phyloP scores from a whole-genome alignment of 495 filamentous ascomycete genomes.

The Hypoxylon crocopeplum region DNA sequence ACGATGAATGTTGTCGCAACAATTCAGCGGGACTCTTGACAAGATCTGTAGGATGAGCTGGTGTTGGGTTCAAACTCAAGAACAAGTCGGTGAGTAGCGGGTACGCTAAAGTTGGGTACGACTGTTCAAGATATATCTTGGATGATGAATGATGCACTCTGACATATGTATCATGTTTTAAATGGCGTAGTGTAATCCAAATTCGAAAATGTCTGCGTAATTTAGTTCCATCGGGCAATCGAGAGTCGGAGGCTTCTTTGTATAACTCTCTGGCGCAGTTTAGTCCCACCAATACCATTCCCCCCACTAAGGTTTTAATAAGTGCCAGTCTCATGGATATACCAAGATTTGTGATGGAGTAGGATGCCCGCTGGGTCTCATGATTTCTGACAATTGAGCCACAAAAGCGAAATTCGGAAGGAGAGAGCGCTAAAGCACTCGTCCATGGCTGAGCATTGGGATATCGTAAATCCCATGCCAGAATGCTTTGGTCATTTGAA shows the following conservation, averaged over 20 bases:
- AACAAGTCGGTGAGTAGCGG: background rate
- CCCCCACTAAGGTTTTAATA: background rate
- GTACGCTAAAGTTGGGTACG: background rate
- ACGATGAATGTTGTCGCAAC: background rate
- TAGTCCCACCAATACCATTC: slow-evolving; percentile 14
- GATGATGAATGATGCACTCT: slow-evolving; percentile 6
- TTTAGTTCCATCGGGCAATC: background rate
- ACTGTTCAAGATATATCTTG: slow-evolving; percentile 1
- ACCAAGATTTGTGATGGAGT: slow-evolving; percentile 35
- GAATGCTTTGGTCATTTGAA: slow-evolving; percentile 40
- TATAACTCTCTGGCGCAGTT: slow-evolving; percentile 26
- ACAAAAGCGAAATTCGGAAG: slow-evolving; percentile 25
- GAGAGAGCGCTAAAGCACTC: slow-evolving; percentile 24
- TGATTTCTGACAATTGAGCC: slow-evolving; percentile 23
- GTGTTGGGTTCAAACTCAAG: background rate
- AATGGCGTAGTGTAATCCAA: slow-evolving; percentile 2
- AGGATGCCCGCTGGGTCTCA: background rate
- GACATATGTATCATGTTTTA: background rate
- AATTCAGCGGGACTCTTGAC: background rate
- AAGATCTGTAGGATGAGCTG: background rate
- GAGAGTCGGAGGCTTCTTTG: slow-evolving; percentile 2
- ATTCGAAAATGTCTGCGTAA: slow-evolving; percentile 9
- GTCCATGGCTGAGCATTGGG: background rate
- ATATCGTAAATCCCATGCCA: slow-evolving; percentile 36
- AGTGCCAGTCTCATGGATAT: slow-evolving; percentile 16